Base-by-base conservation (phyloP, 306 rosid genomes). In the Acacia melanoxylon region DNA sequence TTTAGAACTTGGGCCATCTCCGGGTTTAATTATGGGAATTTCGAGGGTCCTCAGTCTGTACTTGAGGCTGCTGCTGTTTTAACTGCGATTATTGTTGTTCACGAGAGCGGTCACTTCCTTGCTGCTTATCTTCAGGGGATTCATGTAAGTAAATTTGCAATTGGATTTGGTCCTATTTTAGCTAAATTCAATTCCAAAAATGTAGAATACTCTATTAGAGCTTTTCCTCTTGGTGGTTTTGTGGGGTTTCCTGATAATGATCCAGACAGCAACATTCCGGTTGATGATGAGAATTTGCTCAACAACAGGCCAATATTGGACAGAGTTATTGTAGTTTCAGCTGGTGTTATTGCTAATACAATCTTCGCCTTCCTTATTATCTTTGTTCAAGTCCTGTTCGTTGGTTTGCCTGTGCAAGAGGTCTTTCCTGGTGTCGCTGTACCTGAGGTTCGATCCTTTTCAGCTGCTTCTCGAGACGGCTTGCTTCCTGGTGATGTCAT, bases 201-300 rank as follows among this genome's bases (percentile, higher is more conserved):
- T 85, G 97, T 96, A 31, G 99, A 96, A 51, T 96, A 93, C 79
- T 96, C 99, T 0, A 42, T 93, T 75, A 92, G 99, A 85, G 99
- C 99, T 80, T 92, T 96, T 84, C 99, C 98, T 71, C 88, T 96
- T 11, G 99, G 99, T 73, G 99, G 99, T 12, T 96, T 96, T 88
- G 98, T 93, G 80, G 99, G 98, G 68, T 96, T 96, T 79, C 99
- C 98, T 76, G 99, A 93, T 92, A 93, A 96, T 90, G 99, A 93
- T 85, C 98, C 98, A 6, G 91, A 96, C 4, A 96, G 98, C 81
- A 93, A 86, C 79, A 96, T 96, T 83, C 99, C 97, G 45, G 88
- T 84, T 45, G 97, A 93, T 80, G 98, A 96, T 81, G 84, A 86
- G 20, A 93, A 96, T 72, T 81, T 96, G 92, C 91, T 96, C 22